Conservation (phyloP, 2,329 filamentous ascomycete genomes). For the Nannizziopsis arthrosporioides region DNA sequence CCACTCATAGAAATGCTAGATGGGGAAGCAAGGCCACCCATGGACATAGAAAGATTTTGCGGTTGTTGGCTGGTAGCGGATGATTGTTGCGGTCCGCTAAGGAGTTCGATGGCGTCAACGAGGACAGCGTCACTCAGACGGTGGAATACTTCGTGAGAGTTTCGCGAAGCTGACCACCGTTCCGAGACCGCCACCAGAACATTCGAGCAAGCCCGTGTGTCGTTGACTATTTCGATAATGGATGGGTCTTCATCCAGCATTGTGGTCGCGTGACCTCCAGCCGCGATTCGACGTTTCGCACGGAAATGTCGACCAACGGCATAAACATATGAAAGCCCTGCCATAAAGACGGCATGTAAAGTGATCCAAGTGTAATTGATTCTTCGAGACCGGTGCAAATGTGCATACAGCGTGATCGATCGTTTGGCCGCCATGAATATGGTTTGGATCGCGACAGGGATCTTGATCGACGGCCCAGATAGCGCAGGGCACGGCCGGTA, state of each 20-base stretch:
- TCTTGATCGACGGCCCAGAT: conserved; percentile 20
- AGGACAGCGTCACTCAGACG: conserved; percentile 35
- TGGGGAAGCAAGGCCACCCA: conserved; percentile 1
- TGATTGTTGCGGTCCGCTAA: conserved; percentile 15
- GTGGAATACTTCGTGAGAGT: conserved; percentile 36
- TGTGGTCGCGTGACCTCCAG: conserved; percentile 8
- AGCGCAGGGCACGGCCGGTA: conserved; percentile 32
- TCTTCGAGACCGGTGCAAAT: conserved; percentile 34
- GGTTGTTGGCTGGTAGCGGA: conserved; percentile 1
- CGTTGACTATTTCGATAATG: conserved; percentile 36
- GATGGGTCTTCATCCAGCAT: conserved; percentile 26
- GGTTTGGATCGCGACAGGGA: conserved; percentile 23
- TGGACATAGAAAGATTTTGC: neutral
- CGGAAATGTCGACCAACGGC: conserved; percentile 33
- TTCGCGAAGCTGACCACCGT: conserved; percentile 31
- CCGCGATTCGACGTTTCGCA: conserved; percentile 16
- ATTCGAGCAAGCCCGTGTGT: conserved; percentile 35
- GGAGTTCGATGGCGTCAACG: conserved; percentile 29
- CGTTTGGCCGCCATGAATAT: conserved; percentile 32
- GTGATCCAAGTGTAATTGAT: conserved; percentile 42
- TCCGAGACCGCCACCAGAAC: conserved; percentile 37
- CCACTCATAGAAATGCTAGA: conserved; percentile 8
- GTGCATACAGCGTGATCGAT: conserved; percentile 35
- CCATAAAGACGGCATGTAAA: conserved; percentile 40
- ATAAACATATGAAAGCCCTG: conserved; percentile 37